These are phyloP conservation scores for Microstegium vimineum DNA, from an alignment of 176 grass and related monocot species.

Conservation along the genomic window DNA sequence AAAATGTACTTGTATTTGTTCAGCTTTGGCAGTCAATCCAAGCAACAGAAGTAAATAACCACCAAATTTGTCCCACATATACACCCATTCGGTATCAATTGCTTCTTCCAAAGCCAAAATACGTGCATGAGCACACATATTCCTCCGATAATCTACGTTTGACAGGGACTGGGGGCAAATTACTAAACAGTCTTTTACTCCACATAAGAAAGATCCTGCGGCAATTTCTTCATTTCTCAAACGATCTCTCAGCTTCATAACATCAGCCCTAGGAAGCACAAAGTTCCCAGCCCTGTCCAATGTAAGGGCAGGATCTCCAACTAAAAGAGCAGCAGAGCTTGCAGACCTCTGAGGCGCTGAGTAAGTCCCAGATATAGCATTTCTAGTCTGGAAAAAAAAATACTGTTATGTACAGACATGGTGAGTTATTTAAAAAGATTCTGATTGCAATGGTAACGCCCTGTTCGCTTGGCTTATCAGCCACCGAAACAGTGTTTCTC, in stretches of 20 bases:
- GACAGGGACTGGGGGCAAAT: slow-evolving; percentile 50
- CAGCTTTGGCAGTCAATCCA: slow-evolving; percentile 97
- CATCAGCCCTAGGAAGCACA: slow-evolving; percentile 98
- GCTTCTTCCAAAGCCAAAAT: slow-evolving; percentile 98
- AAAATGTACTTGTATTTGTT: slow-evolving; percentile 93
- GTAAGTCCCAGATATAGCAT: slow-evolving; percentile 98
- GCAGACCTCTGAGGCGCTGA: slow-evolving; percentile 96
- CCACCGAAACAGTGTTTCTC: too few species aligned
- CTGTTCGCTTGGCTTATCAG: too few species aligned
- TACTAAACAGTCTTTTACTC: slow-evolving; percentile 62
- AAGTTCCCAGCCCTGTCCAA: slow-evolving; percentile 97
- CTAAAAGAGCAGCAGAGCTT: slow-evolving; percentile 97
- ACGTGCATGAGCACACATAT: slow-evolving; percentile 99
- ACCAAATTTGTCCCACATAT: slow-evolving; percentile 99
- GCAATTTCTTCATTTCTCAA: slow-evolving; percentile 91
- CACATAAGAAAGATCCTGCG: slow-evolving; percentile 72
- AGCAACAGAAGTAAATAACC: slow-evolving; percentile 98
- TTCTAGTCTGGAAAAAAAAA: slow-evolving; percentile 65
- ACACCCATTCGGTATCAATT: slow-evolving; percentile 99
- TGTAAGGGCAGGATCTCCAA: slow-evolving; percentile 90
- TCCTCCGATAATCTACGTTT: slow-evolving; percentile 77
- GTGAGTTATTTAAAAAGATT: slow-evolving; percentile 7
- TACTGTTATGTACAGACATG: slow-evolving; percentile 15
- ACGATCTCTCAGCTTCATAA: slow-evolving; percentile 96
- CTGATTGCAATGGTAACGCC: neutral